A percentile compares a stretch with the other conserved stretches of the same genome.
These are phyloP conservation scores for Trichomonascaceae sp. DNA, from an alignment of 1,139 yeast genomes.

Conservation along the genomic window DNA sequence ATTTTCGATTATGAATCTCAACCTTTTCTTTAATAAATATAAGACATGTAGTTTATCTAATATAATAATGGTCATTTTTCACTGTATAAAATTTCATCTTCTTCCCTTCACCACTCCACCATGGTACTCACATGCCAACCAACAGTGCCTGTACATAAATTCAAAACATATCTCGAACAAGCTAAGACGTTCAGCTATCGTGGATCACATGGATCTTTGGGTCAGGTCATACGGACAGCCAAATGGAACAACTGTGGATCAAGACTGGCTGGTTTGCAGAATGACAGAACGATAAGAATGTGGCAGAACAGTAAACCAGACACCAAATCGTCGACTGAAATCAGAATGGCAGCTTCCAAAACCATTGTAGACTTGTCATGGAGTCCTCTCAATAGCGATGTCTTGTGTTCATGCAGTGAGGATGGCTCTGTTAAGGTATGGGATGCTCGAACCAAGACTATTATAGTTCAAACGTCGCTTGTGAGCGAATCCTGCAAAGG, in stretches of 20 bases:
- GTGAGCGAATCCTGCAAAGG: slow-evolving; percentile 14
- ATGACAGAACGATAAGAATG: slow-evolving; percentile 24
- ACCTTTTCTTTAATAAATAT: not conserved
- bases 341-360: slow-evolving; percentile 33
- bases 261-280: slow-evolving; percentile 23
- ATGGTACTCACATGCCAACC: slow-evolving; percentile 4
- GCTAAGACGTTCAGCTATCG: slow-evolving; percentile 3
- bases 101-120: not conserved
- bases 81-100: not conserved
- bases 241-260: slow-evolving; percentile 28
- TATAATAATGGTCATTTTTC: not conserved
- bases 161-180: slow-evolving; percentile 2
- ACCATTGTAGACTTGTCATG: slow-evolving; percentile 51
- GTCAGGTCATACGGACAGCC: slow-evolving; percentile 12
- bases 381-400: slow-evolving; percentile 50
- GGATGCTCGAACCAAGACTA: slow-evolving; percentile 38
- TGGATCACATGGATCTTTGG: not conserved
- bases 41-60: not conserved
- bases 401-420: slow-evolving; percentile 55
- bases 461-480: not conserved
- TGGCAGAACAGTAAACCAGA: slow-evolving; percentile 27
- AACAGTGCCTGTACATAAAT: slow-evolving; percentile 1
- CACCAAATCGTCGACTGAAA: slow-evolving; percentile 19
- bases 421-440: slow-evolving; percentile 51
- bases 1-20: not conserved